Evolutionary conservation across 169 alveolate species (phyloP), one percentile per base, ranked within the genome.

Genomic region (Plasmodium malariae): DNA sequence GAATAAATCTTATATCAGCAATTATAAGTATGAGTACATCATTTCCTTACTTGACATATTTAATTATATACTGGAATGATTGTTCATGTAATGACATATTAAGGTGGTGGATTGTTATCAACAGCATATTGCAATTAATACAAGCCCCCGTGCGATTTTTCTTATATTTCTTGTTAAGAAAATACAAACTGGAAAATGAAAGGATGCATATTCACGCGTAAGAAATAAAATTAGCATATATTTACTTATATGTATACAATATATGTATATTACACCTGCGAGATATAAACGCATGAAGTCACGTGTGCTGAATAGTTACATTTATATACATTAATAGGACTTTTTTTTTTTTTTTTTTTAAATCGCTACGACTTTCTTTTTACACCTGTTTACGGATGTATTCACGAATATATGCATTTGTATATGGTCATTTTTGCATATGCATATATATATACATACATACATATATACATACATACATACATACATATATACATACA

Each of bases 71-170:
- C 55, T 87, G 92, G 92, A 57, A 87, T 34, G 88, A 87, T n/a
- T 87, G 87, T 43, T 87, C 92, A 36, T 74, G 87, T 45, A 73
- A 87, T 71, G 92, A 87, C 40, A 69, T 73, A 30, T 40, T 87
- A 30, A 68, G 88, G 32, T 87, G 92, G 92, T 87, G 92, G 92
- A 72, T 87, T 32, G 92, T 74, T 24, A 87, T 87, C 55, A 87
- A 87, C 69, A 73, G 88, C 12, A 48, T 87, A n/a, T 43, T 87
- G 40, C 92, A 87, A 62, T 57, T 72, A 21, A 45, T 87, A 63
- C 92, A 87, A 62, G 92, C 88, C 3, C 92, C 92, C 37, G 62
- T 87, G 2, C 67, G 92, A 74, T 74, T 87, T 32, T 72, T 87
- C 60, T 72, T 87, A 19, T 87, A 87, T 45, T 45, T 73, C 24